phyloP scores from a whole-genome alignment of 768 basidiomycete genomes.

The Daedaleopsis sinensis region DNA sequence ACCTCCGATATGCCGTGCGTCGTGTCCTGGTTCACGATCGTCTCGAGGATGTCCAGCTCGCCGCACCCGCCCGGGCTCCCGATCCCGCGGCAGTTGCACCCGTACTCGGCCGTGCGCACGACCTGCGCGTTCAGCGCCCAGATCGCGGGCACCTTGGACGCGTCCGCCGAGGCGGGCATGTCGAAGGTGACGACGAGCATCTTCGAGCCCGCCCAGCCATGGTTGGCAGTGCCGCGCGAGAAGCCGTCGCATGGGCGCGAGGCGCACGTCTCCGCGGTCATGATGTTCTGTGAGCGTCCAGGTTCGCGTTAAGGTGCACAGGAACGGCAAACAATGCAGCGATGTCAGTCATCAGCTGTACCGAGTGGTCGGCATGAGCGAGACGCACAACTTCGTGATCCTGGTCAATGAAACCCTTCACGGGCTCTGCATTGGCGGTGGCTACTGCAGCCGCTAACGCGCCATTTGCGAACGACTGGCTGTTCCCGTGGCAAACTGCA shows the following conservation, averaged over 20 bases:
- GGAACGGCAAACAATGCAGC: too few relatives aligned
- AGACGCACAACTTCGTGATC: conserved; percentile 14
- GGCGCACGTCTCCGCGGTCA: conserved; percentile 27
- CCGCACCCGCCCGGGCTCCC: conserved; percentile 24
- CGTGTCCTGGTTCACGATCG: conserved; percentile 21
- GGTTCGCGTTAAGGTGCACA: too few relatives aligned
- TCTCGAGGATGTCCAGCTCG: conserved; percentile 34
- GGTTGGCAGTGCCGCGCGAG: conserved; percentile 33
- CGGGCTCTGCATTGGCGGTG: conserved; percentile 26
- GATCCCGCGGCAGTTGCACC: conserved; percentile 35
- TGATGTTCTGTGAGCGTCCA: conserved; percentile 27
- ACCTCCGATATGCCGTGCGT: conserved; percentile 32
- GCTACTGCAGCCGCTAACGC: conserved; percentile 26
- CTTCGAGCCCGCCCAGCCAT: conserved; percentile 32
- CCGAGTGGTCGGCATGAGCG: background rate
- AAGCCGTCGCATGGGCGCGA: conserved; percentile 29
- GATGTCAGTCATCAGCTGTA: conserved; percentile 28
- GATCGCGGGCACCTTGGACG: conserved; percentile 28
- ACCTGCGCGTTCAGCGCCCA: conserved; percentile 34
- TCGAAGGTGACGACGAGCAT: conserved; percentile 30
- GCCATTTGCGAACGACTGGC: conserved; percentile 33
- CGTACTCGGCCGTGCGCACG: conserved; percentile 34
- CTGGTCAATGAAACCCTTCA: conserved; percentile 15
- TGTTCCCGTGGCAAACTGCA: conserved; percentile 31
- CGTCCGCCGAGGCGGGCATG: conserved; percentile 28